Conservation (phyloP, 1,284 basidiomycete genomes). For the Binderoboletus segoi region DNA sequence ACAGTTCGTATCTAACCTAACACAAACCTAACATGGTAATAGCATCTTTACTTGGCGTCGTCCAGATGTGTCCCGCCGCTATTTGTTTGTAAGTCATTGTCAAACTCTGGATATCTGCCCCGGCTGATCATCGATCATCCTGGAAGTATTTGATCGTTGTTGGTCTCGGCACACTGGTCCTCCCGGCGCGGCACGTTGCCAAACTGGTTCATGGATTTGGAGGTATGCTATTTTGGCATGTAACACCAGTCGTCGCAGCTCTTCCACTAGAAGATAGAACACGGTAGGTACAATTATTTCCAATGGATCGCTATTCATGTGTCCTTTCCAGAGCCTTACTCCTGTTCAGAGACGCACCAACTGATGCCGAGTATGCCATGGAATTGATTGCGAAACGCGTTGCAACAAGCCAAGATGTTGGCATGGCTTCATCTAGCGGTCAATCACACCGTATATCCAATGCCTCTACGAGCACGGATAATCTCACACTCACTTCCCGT, state of each 20-base stretch:
- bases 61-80: constrained; percentile 50
- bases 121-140: constrained; percentile 7
- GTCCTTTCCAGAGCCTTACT: constrained; percentile 45
- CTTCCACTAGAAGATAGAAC: constrained; percentile 49
- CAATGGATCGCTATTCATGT: not conserved
- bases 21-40: constrained; percentile 8
- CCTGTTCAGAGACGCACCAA: constrained; percentile 55
- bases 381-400: constrained; percentile 64
- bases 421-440: constrained; percentile 26
- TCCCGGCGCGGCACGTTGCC: constrained; percentile 53
- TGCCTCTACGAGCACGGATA: constrained; percentile 13
- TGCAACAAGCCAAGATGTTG: constrained; percentile 52
- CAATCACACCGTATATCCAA: constrained; percentile 1
- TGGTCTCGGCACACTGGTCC: constrained; percentile 42
- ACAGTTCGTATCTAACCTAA: constrained; percentile 6
- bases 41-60: constrained; percentile 69
- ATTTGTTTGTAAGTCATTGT: constrained; percentile 44
- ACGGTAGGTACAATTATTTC: constrained; percentile 40
- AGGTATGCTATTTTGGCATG: constrained; percentile 66
- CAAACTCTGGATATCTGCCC: not conserved
- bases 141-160: constrained; percentile 37
- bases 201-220: constrained; percentile 49
- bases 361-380: constrained; percentile 71
- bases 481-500: constrained; percentile 7
- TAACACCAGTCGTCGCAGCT: constrained; percentile 56